A percentile compares a stretch with the other conserved stretches of the same genome.
These are phyloP conservation scores for Lactarius hengduanensis DNA, from an alignment of 768 basidiomycete species.

Conservation along the genomic window DNA sequence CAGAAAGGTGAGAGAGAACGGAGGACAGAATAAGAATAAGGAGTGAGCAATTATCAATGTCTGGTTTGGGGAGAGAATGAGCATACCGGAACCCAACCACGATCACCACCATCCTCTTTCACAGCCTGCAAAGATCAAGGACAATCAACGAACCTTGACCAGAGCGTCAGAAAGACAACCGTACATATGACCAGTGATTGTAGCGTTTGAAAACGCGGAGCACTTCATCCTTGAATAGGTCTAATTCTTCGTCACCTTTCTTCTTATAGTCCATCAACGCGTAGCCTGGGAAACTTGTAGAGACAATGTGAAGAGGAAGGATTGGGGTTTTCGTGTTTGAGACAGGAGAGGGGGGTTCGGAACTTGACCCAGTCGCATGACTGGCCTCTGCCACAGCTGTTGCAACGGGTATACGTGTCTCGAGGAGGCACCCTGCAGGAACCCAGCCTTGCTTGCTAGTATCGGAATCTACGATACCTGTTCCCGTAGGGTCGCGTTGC, in stretches of 20 bases:
- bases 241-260: constrained; percentile 91
- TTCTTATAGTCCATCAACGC: constrained; percentile 96
- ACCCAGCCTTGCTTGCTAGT: constrained; percentile 92
- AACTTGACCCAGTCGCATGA: constrained; percentile 48
- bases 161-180: constrained; percentile 31
- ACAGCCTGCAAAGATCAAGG: constrained; percentile 60
- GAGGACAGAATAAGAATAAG: too few species aligned
- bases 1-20: constrained; percentile 3
- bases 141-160: constrained; percentile 25
- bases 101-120: constrained; percentile 88
- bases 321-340: constrained; percentile 65
- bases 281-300: constrained; percentile 95
- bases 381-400: constrained; percentile 83
- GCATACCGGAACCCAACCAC: constrained; percentile 93
- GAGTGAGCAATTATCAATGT: constrained; percentile 19
- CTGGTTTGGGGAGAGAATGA: constrained; percentile 10
- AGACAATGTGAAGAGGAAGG: constrained; percentile 85
- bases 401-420: constrained; percentile 88
- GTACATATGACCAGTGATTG: constrained; percentile 94
- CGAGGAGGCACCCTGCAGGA: constrained; percentile 93
- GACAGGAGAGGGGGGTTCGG: constrained; percentile 37
- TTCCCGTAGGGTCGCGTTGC: constrained; percentile 86
- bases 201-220: constrained; percentile 96
- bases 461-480: constrained; percentile 75
- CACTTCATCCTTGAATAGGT: constrained; percentile 83